phyloP scores from a whole-genome alignment of 2,329 filamentous ascomycete species.

The Mycosphaerelloides madeirae region DNA sequence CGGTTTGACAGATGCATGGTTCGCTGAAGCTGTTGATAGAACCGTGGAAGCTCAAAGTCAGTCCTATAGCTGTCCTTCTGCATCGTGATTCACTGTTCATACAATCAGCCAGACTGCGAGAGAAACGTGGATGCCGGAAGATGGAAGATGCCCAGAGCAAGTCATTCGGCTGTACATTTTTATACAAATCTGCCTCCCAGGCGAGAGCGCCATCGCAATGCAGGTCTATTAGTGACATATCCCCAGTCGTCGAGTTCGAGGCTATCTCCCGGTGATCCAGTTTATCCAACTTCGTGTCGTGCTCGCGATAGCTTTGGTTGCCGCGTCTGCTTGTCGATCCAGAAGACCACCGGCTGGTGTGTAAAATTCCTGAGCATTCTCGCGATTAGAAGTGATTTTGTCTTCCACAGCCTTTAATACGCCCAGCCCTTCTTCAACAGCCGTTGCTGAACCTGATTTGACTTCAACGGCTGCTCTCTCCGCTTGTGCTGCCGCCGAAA shows the following conservation, averaged over 20 bases:
- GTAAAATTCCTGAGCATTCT: conserved; percentile 25
- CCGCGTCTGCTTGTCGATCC: conserved; percentile 43
- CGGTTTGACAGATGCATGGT: no score
- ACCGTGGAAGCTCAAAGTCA: no score
- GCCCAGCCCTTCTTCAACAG: conserved; percentile 23
- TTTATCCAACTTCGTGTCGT: conserved; percentile 43
- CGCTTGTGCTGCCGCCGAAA: conserved; percentile 15
- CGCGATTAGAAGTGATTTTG: conserved; percentile 25
- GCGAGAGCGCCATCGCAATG: not conserved
- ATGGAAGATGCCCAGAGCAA: no score
- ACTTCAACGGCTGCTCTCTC: conserved; percentile 10
- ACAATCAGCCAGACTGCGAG: no score
- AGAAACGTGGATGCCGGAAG: no score
- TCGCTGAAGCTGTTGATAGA: no score
- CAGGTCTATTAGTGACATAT: conserved; percentile 1
- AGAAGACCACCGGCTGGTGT: conserved; percentile 39
- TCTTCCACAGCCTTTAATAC: conserved; percentile 33
- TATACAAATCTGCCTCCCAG: not conserved
- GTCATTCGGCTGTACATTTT: not conserved
- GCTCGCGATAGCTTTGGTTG: conserved; percentile 33
- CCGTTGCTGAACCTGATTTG: conserved; percentile 6
- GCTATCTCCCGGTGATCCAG: conserved; percentile 38
- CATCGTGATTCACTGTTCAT: no score
- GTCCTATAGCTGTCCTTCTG: no score
- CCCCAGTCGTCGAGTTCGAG: not conserved